Base-by-base conservation (phyloP, 495 filamentous ascomycete species). In the Opeltia flavorubescens region DNA sequence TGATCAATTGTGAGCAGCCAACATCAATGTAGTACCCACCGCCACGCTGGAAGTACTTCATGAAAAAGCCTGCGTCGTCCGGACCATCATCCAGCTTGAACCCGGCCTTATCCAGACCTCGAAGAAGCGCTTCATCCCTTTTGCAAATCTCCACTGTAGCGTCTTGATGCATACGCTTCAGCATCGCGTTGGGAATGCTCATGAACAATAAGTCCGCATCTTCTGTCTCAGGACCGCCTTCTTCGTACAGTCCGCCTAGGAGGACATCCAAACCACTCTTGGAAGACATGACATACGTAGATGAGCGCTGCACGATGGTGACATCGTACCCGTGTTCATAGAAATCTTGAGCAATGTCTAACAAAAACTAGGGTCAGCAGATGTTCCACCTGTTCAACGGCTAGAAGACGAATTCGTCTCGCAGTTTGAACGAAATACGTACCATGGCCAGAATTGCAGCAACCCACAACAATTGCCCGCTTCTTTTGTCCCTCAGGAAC, bases 331-430 rank as follows among this genome's bases (percentile, higher is more conserved):
- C 86, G 33, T 83, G 78, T 55, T 89, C 84, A 58, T 77, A 78
- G 56, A 71, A 89, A 53, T 89, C 81, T 57, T 89, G 83, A 26
- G 81, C 79, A 50, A 93, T 93, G 57, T 93, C 86, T n/a, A n/a
- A n/a, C n/a, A n/a, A n/a, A n/a, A n/a, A 53, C 89, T 48, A 28
- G 48, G n/a, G n/a, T n/a, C 9, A n/a, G n/a, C n/a, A 8, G 9
- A 9, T 9, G n/a, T n/a, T n/a, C n/a, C 30, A 33, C 9, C 30
- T 8, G 9, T 33, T 8, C 30, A 33, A 8, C n/a, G 8, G 9
- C 8, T 33, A 9, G 30, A n/a, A 33, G 30, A 33, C 30, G 9
- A 33, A n/a, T 8, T 9, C n/a, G 9, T n/a, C 8, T n/a, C n/a
- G n/a, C n/a, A n/a, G n/a, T n/a, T n/a, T n/a, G n/a, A n/a, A n/a